Conservation (phyloP, 768 basidiomycete species). For the Steccherinum ochraceum region DNA sequence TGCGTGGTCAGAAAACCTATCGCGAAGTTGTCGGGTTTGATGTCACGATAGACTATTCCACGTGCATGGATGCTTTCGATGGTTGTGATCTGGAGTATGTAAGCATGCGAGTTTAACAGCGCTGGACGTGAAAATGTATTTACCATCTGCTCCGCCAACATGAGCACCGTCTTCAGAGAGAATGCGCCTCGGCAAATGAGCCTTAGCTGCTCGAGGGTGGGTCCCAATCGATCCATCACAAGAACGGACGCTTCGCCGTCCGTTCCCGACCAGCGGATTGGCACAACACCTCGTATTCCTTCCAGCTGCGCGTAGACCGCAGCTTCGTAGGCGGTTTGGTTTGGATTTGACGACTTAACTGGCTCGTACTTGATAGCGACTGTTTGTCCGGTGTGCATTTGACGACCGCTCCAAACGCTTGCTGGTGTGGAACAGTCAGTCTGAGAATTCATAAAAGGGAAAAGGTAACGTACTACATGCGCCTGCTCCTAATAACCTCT, state of each 20-base stretch:
- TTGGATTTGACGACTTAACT: neutral
- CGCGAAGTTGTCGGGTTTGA: slow-evolving; percentile 20
- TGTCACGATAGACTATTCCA: slow-evolving; percentile 15
- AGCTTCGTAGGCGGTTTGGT: slow-evolving; percentile 8
- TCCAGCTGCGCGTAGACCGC: slow-evolving; percentile 13
- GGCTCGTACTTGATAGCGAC: neutral
- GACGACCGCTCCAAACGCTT: neutral
- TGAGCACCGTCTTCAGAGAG: slow-evolving; percentile 15
- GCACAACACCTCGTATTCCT: slow-evolving; percentile 10
- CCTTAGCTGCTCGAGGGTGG: slow-evolving; percentile 10
- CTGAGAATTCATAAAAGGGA: too few species aligned
- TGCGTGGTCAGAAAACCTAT: slow-evolving; percentile 8
- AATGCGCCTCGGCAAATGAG: slow-evolving; percentile 15
- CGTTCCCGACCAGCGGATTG: slow-evolving; percentile 9
- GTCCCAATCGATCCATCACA: slow-evolving; percentile 19
- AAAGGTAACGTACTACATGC: too few species aligned
- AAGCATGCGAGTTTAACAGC: neutral
- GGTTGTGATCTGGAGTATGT: slow-evolving; percentile 8
- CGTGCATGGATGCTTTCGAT: slow-evolving; percentile 15
- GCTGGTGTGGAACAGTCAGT: too few species aligned
- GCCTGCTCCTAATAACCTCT: neutral
- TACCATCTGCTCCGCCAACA: slow-evolving; percentile 21
- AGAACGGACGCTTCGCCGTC: slow-evolving; percentile 10
- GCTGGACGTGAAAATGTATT: neutral
- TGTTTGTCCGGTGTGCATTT: neutral